These are phyloP conservation scores for Termitomyces sp. DNA, from an alignment of 768 basidiomycete species.

Conservation along the genomic window DNA sequence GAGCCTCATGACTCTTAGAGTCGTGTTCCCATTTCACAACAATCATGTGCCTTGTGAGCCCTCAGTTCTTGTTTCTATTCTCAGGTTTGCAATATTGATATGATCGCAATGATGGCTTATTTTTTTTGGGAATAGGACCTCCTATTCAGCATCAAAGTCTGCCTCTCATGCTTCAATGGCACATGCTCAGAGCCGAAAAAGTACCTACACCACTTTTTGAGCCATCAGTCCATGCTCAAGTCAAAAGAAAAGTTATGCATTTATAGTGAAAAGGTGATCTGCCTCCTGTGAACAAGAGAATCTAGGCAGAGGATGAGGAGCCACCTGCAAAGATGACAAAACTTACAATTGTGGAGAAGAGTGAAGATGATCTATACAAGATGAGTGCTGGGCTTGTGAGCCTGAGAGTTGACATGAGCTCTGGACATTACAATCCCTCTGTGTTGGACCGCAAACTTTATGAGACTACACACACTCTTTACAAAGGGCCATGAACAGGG, in stretches of 20 bases:
- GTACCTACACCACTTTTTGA: constrained; percentile 74
- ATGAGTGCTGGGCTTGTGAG: constrained; percentile 59
- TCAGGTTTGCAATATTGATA: no score
- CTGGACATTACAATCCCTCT: no score
- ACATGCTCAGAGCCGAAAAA: constrained; percentile 44
- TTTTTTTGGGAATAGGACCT: no score
- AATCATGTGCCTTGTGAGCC: constrained; percentile 61
- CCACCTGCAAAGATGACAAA: constrained; percentile 89
- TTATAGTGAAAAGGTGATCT: constrained; percentile 24
- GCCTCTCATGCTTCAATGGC: no score
- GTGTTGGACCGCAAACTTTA: no score
- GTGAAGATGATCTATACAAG: constrained; percentile 70
- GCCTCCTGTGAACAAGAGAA: constrained; percentile 58
- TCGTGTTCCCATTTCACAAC: constrained; percentile 48
- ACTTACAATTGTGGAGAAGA: constrained; percentile 63
- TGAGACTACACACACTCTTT: no score
- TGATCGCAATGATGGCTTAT: no score
- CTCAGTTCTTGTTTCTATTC: no score
- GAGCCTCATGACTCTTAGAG: no score
- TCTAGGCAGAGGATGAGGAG: constrained; percentile 65
- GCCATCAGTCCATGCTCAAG: constrained; percentile 77
- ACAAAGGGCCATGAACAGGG: no score
- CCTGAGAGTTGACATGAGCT: constrained; percentile 40
- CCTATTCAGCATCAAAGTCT: no score
- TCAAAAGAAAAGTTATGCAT: constrained; percentile 64